Base-by-base conservation (phyloP, 352 stramenopile species). In the Hyaloperonospora brassicae region DNA sequence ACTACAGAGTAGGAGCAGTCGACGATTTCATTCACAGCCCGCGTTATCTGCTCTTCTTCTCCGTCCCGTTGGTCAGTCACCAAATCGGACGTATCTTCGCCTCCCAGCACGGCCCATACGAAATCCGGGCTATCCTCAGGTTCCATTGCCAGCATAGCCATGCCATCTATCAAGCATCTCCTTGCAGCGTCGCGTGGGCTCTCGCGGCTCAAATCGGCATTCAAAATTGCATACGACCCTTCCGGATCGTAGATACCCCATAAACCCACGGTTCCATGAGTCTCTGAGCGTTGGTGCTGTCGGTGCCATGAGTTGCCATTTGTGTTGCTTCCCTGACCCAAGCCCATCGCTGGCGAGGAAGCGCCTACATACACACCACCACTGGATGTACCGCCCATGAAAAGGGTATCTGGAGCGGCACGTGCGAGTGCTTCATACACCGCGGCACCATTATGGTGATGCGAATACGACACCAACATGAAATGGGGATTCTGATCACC, bases 211-310 rank as follows among this genome's bases (percentile, higher is more conserved):
- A 93, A 66, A 51, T 86, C 72, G 9, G 73, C 79, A 57, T 86
- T 89, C 22, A 89, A 63, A 23, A 90, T 80, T 6, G 81, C 70
- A 59, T 89, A 93, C 0, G 73, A 89, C 36, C 83, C 83, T 65
- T 91, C 81, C 1, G 79, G 77, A 49, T 93, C 83, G 55, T 71
- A 90, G 48, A 93, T 87, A 25, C 83, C 83, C 83, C 83, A 93
- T 5, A 93, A 57, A 0, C 72, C 82, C 10, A 93, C 52, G 6
- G 57, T 76, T 0, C 71, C 64, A 6, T 68, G 40, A 43, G 54
- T 39, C 47, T 34, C 54, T 9, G 51, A 61, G 43, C 47, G 62
- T 43, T 51, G 61, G 34, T 62, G 56, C 25, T 59, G 47, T 72
- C 66, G 22, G 66, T 68, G 25, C 50, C 68, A 21, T 60, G 75